Evolutionary conservation across 2,329 filamentous ascomycete species (phyloP), one percentile per base, ranked within the genome.

Genomic region (Fusarium sambucinum): DNA sequence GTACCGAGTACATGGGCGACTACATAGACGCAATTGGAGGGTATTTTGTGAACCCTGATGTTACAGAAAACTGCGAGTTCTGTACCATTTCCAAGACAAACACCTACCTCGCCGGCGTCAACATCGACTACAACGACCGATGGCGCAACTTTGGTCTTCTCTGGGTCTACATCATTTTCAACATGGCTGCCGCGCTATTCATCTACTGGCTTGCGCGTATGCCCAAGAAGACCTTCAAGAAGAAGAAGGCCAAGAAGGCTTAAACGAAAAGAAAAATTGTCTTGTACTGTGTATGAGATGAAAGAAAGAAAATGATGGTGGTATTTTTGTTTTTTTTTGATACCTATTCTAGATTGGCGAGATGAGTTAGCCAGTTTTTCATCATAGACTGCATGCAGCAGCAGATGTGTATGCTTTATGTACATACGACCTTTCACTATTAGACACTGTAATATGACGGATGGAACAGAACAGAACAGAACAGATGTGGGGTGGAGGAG

Each of bases 91-190:
- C 73, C 13, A 74, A 84, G 21, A 88, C 87, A 25, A 87, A 90
- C 73, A 69, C 72, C 4, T 88, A 83, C 75, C 78, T 90, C 38
- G 75, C 82, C 0, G 67, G 59, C 0, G 83, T 88, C 50, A 80
- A 82, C 51, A 83, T 86, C 56, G 76, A 81, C 67, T 92, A 90
- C 74, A 75, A 69, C 29, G 80, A 91, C 37, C 81, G 88, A 38
- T 93, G 90, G 90, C 84, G 89, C 64, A 91, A 93, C 78, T 90
- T 90, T 75, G 90, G 89, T 13, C 79, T 91, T 29, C 76, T 89
- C 37, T 89, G 86, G 81, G 82, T 81, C 0, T 90, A 87, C 68
- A 82, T 89, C 61, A 74, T 82, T 30, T 88, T 90, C 76, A 90
- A 90, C 74, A 78, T 89, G 29, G 77, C 75, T 16, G 85, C 81